These are phyloP conservation scores for Cystobasidium slooffiae DNA, from an alignment of 1,284 basidiomycete genomes.

Conservation along the genomic window DNA sequence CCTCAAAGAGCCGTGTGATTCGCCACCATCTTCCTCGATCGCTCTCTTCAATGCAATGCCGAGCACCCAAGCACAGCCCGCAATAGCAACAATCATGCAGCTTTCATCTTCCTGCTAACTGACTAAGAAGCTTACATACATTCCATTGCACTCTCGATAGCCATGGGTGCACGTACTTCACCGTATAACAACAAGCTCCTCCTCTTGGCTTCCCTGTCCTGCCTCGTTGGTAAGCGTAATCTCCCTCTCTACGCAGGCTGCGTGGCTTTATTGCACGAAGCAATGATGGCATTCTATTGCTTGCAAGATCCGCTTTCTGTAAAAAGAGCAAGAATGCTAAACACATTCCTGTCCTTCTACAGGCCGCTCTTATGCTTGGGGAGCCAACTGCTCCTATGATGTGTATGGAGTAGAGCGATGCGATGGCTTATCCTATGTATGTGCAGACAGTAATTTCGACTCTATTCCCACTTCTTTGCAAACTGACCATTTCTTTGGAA, in stretches of 20 bases:
- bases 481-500: neutral
- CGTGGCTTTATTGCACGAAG: neutral
- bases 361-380: slow-evolving; percentile 27
- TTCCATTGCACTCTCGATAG: neutral
- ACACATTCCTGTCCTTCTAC: neutral
- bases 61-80: no score
- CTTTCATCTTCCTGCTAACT: neutral
- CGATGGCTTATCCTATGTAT: slow-evolving; percentile 19
- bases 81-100: no score
- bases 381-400: slow-evolving; percentile 27
- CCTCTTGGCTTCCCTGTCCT: neutral
- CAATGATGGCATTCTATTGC: no score
- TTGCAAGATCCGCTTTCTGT: no score
- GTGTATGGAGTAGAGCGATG: slow-evolving; percentile 12
- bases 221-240: slow-evolving; percentile 11
- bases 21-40: no score
- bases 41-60: no score
- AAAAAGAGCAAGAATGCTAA: neutral
- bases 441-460: neutral
- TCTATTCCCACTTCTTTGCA: neutral
- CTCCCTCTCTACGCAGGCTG: neutral
- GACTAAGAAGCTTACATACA: neutral
- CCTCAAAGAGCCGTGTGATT: no score
- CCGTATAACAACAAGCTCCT: neutral
- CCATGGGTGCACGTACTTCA: neutral